Base-by-base conservation (phyloP, 169 alveolate species). In the Plasmodium adleri region DNA sequence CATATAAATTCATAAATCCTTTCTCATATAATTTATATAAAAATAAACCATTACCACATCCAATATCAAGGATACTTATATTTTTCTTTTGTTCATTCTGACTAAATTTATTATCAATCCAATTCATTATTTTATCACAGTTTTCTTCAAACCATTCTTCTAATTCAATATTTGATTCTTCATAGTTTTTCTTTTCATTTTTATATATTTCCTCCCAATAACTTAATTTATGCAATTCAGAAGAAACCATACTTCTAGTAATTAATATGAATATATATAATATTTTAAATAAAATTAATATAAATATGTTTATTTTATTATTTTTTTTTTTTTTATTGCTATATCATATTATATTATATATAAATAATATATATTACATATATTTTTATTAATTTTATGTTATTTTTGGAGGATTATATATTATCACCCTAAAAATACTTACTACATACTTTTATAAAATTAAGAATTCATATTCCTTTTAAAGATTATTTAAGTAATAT, bases 1-100 rank as follows among this genome's bases (percentile, higher is more conserved):
- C 96, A 32, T 83, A 88, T 59, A 88, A 93, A 22, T 52, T 59
- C 10, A 24, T 10, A 50, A 92, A 92, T 13, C 92, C 94, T 45
- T 64, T 64, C 52, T 75, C 49, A 15, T 60, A 74, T 43, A 91
- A 43, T 26, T 91, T 88, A 49, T 83, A 64, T 47, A 93, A 76
- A 67, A 93, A 93, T 72, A 88, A 13, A 8, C 96, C 95, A 56
- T 88, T 83, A 5, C 96, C 96, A 43, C 94, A 93, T 10, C 96
- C 96, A 20, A 93, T 60, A 85, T 93, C 96, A 58, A 93, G 73
- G 20, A 93, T 52, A 22, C 78, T 4, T 7, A 87, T 66, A 52
- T 72, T 43, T 24, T 87, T 64, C 45, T 32, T 32, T 28, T 63
- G 54, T 67, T 76, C 71, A 39, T 80, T 20, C 15, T 85, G 50